These are phyloP conservation scores for Panicum miliaceum DNA, from an alignment of 176 grass and related monocot genomes.

Conservation along the genomic window DNA sequence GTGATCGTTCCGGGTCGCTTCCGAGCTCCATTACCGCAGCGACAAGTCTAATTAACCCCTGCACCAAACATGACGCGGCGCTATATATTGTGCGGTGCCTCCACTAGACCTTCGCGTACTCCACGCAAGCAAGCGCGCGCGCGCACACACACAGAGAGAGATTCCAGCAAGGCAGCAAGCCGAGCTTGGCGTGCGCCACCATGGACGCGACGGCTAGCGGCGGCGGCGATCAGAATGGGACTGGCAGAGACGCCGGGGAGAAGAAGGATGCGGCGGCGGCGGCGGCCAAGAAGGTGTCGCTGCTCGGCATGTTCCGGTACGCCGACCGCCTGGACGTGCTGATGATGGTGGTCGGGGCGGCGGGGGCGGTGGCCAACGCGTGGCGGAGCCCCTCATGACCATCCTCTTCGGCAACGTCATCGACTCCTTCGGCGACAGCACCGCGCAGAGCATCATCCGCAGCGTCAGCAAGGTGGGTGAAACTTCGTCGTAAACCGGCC, in stretches of 20 bases:
- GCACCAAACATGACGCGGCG: background rate
- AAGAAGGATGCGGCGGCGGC: background rate
- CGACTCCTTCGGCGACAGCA: conserved; percentile 59
- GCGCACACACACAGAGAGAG: too few species aligned
- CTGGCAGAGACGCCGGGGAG: background rate
- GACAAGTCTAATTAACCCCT: background rate
- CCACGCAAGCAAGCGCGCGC: background rate
- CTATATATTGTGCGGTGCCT: conserved; percentile 18
- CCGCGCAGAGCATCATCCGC: conserved; percentile 16
- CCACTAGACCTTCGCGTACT: background rate
- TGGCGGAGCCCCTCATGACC: conserved; percentile 51
- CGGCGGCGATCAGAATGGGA: background rate
- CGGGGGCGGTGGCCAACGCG: conserved; percentile 52
- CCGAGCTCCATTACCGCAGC: background rate
- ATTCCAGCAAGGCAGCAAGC: conserved; percentile 26
- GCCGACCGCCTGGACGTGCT: conserved; percentile 59
- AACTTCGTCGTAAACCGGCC: background rate
- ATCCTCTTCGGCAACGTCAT: conserved; percentile 56
- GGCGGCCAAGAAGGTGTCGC: conserved; percentile 45
- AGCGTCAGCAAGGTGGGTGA: conserved; percentile 52
- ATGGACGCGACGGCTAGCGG: background rate
- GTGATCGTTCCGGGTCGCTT: conserved; percentile 35
- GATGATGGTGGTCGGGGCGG: conserved; percentile 59
- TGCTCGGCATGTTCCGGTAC: conserved; percentile 64
- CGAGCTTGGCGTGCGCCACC: background rate